Conservation (phyloP, 306 rosid species). For the Neltuma alba region DNA sequence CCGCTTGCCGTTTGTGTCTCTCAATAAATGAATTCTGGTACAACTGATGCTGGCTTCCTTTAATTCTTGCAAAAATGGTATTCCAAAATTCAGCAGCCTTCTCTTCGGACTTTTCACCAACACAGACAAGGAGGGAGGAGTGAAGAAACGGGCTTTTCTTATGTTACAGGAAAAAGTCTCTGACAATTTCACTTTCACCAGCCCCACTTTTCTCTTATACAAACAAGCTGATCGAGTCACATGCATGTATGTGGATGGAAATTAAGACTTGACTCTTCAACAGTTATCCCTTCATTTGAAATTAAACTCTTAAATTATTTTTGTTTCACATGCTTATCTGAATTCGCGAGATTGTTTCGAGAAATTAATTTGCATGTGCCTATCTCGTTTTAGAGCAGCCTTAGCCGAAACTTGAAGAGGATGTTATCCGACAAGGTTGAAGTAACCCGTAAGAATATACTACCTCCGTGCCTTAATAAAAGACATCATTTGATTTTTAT, state of each 20-base stretch:
- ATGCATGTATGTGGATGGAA: conserved; percentile 10
- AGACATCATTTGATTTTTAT: too few relatives aligned
- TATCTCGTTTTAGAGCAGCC: background rate
- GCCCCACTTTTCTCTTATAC: background rate
- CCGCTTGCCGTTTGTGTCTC: conserved; percentile 30
- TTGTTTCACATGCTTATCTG: background rate
- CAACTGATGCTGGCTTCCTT: conserved; percentile 32
- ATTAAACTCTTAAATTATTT: background rate
- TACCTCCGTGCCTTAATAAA: too few relatives aligned
- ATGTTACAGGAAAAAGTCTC: background rate
- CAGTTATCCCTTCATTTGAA: background rate
- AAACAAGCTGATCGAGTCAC: background rate
- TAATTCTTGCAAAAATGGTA: conserved; percentile 24
- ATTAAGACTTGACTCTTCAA: background rate
- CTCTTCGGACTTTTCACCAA: conserved; percentile 1
- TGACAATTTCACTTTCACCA: background rate
- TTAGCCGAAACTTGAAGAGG: conserved; percentile 1
- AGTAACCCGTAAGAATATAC: conserved; percentile 45
- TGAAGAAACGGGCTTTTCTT: background rate
- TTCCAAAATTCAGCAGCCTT: background rate
- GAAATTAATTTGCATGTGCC: background rate
- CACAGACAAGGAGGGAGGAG: background rate
- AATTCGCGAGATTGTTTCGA: background rate
- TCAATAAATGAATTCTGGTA: conserved; percentile 40
- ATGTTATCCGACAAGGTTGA: conserved; percentile 33